Evolutionary conservation across 2,329 filamentous ascomycete species (phyloP).

Genomic region (Xylaria sp.): DNA sequence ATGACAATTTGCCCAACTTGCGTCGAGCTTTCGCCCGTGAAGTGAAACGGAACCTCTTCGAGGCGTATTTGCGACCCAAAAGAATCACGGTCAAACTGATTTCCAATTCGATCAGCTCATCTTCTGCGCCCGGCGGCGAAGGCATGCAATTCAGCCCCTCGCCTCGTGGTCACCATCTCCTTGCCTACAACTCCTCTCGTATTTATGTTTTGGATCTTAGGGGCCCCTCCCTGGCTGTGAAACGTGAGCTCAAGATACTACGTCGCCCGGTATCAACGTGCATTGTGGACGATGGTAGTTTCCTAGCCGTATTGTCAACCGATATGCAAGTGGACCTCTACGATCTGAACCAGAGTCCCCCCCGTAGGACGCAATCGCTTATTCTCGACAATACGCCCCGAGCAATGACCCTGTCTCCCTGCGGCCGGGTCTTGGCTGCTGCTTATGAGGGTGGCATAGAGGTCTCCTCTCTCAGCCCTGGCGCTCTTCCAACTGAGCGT

Average conservation of each 20-base stretch:
- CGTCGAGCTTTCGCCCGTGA: conserved; percentile 75
- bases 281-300: conserved; percentile 79
- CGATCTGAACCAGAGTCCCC: conserved; percentile 71
- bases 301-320: conserved; percentile 82
- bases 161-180: conserved; percentile 76
- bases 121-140: conserved; percentile 83
- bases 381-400: conserved; percentile 81
- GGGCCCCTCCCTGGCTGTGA: conserved; percentile 68
- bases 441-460: conserved; percentile 92
- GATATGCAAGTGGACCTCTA: conserved; percentile 91
- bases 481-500: conserved; percentile 72
- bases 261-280: conserved; percentile 80
- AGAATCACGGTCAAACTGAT: conserved; percentile 81
- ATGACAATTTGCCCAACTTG: conserved; percentile 67
- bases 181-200: conserved; percentile 86
- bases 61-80: conserved; percentile 76
- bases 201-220: conserved; percentile 82
- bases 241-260: conserved; percentile 82
- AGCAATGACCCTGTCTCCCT: conserved; percentile 83
- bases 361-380: conserved; percentile 78
- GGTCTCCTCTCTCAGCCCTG: conserved; percentile 77
- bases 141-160: conserved; percentile 87
- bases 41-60: conserved; percentile 81
- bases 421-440: conserved; percentile 82
- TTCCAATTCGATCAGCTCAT: conserved; percentile 85